Evolutionary conservation across 768 basidiomycete species (phyloP).

Genomic region (Exidia glandulosa): DNA sequence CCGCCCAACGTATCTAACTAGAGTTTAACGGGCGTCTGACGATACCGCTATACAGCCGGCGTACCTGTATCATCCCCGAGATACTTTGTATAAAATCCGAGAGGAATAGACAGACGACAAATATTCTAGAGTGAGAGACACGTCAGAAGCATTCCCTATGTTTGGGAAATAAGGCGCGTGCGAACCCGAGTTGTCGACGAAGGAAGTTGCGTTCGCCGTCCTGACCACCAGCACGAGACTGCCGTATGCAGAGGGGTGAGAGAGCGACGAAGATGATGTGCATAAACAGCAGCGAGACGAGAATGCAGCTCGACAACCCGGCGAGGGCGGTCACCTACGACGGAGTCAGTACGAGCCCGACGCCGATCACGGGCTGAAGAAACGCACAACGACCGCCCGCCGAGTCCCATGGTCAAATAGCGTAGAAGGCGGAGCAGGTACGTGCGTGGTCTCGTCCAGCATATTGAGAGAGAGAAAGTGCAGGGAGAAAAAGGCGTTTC

Average conservation of each 20-base stretch:
- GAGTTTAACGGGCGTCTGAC: not conserved
- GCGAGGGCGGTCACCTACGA: slow-evolving; percentile 4
- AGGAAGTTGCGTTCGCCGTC: not conserved
- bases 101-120: slow-evolving; percentile 4
- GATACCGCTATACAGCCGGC: not conserved
- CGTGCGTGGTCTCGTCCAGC: no score
- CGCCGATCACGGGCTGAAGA: not conserved
- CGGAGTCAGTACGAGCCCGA: not conserved
- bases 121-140: no score
- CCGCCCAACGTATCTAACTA: slow-evolving; percentile 3
- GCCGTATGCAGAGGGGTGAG: not conserved
- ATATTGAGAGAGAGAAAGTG: no score
- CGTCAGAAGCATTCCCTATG: no score
- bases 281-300: slow-evolving; percentile 4
- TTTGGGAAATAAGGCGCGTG: no score
- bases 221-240: not conserved
- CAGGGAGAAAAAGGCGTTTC: no score
- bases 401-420: no score
- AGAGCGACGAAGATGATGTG: slow-evolving; percentile 1
- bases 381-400: not conserved
- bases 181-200: slow-evolving; percentile 2
- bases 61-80: slow-evolving; percentile 4
- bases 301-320: slow-evolving; percentile 1
- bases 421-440: no score
- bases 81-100: slow-evolving; percentile 7